phyloP scores from a whole-genome alignment of 2,329 filamentous ascomycete genomes.

The Ascochyta pisi region DNA sequence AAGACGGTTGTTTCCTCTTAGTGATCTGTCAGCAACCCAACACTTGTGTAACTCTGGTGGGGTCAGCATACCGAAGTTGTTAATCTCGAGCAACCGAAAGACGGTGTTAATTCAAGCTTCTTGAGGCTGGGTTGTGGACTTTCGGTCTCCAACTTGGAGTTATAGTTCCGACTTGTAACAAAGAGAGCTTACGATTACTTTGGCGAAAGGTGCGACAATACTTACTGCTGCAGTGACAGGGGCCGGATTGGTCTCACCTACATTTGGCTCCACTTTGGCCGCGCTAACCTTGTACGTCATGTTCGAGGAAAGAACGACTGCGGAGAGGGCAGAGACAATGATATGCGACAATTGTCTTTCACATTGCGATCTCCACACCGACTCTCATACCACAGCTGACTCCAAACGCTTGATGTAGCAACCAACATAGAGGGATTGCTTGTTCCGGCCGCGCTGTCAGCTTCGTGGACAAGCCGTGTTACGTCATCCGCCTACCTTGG shows the following conservation, averaged over 20 bases:
- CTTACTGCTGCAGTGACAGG: constrained; percentile 7
- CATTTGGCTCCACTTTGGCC: constrained; percentile 11
- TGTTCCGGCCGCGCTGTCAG: constrained; percentile 4
- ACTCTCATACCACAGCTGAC: not conserved
- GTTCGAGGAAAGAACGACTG: constrained; percentile 9
- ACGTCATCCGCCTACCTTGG: constrained; percentile 36
- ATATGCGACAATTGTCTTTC: not conserved
- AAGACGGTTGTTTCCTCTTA: not conserved
- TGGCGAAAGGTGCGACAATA: constrained; percentile 5
- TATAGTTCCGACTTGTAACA: not conserved
- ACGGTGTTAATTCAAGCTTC: not conserved
- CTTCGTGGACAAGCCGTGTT: constrained; percentile 19
- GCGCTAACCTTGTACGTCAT: constrained; percentile 17
- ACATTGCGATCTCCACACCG: not conserved
- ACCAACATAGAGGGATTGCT: not conserved
- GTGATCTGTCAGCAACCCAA: not conserved
- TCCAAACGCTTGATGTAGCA: not conserved
- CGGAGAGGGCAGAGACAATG: constrained; percentile 2
- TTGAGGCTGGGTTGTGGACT: not conserved
- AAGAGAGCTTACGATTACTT: constrained; percentile 2
- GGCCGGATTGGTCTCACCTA: constrained; percentile 3
- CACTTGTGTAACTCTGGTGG: not conserved
- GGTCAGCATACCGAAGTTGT: not conserved
- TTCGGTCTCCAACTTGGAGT: not conserved
- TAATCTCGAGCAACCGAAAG: not conserved